Evolutionary conservation across 2,329 filamentous ascomycete species (phyloP).

Genomic region (Stemphylium beticola): DNA sequence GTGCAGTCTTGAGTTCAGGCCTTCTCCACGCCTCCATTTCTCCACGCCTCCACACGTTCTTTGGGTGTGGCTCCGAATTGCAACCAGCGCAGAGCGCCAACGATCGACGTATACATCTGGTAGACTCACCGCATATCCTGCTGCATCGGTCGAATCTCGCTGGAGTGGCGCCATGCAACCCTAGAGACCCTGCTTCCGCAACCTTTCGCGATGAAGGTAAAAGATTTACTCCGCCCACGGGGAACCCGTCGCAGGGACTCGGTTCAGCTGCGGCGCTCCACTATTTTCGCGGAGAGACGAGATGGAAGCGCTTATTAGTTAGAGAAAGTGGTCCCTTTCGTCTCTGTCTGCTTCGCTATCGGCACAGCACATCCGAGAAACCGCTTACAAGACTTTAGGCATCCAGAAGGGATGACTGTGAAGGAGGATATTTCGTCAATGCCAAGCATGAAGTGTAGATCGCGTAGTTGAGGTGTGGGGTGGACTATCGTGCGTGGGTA

Average conservation of each 20-base stretch:
- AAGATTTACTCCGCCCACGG: constrained; percentile 12
- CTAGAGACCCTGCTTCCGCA: constrained; percentile 1
- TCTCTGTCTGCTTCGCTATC: constrained; percentile 7
- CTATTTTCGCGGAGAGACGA: constrained; percentile 20
- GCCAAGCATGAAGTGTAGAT: neutral
- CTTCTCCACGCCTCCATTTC: constrained; percentile 13
- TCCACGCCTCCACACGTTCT: constrained; percentile 15
- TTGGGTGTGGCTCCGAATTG: constrained; percentile 1
- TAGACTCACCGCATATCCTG: constrained; percentile 3
- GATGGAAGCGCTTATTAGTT: constrained; percentile 5
- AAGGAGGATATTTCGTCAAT: neutral
- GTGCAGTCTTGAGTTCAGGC: neutral
- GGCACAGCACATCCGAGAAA: constrained; percentile 9
- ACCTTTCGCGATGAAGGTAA: neutral
- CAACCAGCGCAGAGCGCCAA: neutral
- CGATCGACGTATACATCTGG: neutral
- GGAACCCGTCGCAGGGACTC: constrained; percentile 15
- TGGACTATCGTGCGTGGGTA: neutral
- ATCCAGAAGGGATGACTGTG: neutral
- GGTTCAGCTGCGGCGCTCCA: constrained; percentile 23
- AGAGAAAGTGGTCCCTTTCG: constrained; percentile 16
- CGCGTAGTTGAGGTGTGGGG: neutral
- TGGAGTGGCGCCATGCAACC: constrained; percentile 6
- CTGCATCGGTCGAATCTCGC: neutral
- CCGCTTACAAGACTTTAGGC: neutral